A percentile compares a stretch with the other conserved stretches of the same genome.
These are phyloP conservation scores for Aschersonia sp. DNA, from an alignment of 2,329 filamentous ascomycete genomes.

Conservation along the genomic window DNA sequence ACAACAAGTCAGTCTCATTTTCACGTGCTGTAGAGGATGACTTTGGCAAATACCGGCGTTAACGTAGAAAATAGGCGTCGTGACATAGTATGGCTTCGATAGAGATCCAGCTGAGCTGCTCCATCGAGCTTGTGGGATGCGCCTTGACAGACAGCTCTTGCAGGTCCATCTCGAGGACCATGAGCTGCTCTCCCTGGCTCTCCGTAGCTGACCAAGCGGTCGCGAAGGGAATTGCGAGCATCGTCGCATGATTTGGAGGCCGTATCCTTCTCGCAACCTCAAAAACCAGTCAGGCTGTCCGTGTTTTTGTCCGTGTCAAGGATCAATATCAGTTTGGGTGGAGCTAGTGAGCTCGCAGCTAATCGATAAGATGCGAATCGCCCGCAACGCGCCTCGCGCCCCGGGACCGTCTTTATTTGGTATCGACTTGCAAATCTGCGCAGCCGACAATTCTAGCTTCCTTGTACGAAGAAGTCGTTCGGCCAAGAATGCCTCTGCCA, in stretches of 20 bases:
- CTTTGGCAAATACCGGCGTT: slow-evolving; percentile 56
- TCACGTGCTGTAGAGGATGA: background rate
- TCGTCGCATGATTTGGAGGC: slow-evolving; percentile 12
- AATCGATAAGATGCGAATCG: background rate
- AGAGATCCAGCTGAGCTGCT: slow-evolving; percentile 15
- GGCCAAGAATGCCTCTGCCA: slow-evolving; percentile 18
- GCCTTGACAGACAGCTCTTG: slow-evolving; percentile 12
- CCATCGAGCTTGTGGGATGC: slow-evolving; percentile 12
- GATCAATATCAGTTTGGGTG: too few species aligned
- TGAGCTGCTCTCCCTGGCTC: slow-evolving; percentile 7
- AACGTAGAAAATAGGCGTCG: slow-evolving; percentile 97
- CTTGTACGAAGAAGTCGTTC: background rate
- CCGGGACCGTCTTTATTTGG: too few species aligned
- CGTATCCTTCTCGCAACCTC: background rate
- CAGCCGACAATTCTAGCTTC: background rate
- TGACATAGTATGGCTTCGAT: slow-evolving; percentile 81
- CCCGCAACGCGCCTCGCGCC: background rate
- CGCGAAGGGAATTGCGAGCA: slow-evolving; percentile 9
- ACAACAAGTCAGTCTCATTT: background rate
- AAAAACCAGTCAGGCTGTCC: background rate
- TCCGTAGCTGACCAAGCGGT: slow-evolving; percentile 10
- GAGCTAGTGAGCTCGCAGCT: background rate
- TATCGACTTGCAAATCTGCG: too few species aligned
- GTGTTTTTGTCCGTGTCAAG: too few species aligned
- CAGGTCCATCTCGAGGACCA: slow-evolving; percentile 12